phyloP scores from a whole-genome alignment of 345 rosid species.

The Populus tremula region DNA sequence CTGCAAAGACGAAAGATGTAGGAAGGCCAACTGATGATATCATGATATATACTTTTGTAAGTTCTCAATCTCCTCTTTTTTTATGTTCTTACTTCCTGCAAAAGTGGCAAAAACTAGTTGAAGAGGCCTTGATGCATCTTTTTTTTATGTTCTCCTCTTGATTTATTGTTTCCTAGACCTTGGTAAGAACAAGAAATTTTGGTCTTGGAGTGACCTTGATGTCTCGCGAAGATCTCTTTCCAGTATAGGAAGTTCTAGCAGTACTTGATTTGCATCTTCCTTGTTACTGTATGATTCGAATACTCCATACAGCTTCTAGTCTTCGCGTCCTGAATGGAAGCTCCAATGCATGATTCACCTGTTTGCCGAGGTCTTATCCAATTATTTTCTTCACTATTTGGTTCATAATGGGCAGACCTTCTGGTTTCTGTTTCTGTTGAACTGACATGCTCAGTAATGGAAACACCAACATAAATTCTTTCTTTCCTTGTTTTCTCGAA shows the following conservation, averaged over 20 bases:
- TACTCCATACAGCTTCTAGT: slow-evolving; percentile 22
- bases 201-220: slow-evolving; percentile 8
- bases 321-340: slow-evolving; percentile 14
- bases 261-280: neutral
- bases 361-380: neutral
- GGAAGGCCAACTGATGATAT: slow-evolving; percentile 36
- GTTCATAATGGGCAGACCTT: neutral
- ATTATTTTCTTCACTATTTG: neutral
- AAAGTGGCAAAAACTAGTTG: slow-evolving; percentile 31
- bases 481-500: no score
- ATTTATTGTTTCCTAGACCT: neutral
- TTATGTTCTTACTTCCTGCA: neutral
- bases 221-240: slow-evolving; percentile 18
- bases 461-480: neutral
- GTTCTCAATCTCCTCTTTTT: slow-evolving; percentile 18
- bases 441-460: neutral
- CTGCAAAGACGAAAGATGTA: slow-evolving; percentile 40
- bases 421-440: neutral
- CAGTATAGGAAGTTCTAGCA: slow-evolving; percentile 23
- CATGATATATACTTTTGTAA: slow-evolving; percentile 20
- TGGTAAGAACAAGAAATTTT: neutral
- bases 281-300: slow-evolving; percentile 13
- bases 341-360: slow-evolving; percentile 18
- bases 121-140: slow-evolving; percentile 23
- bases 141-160: no score